These are phyloP conservation scores for Xerocomellus intermedius DNA, from an alignment of 768 basidiomycete genomes.

Conservation along the genomic window DNA sequence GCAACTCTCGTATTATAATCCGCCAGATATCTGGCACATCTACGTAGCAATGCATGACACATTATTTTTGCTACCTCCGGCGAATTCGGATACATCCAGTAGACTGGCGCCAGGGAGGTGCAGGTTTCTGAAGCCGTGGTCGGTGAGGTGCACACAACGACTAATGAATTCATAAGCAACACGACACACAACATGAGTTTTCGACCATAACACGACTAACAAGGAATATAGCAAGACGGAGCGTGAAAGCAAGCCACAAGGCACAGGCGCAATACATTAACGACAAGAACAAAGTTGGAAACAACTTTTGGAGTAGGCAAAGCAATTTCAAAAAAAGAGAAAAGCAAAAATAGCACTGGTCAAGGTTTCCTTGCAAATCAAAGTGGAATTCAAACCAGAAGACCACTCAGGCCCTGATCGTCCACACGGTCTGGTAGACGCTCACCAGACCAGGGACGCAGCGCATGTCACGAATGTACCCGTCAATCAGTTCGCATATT, in stretches of 20 bases:
- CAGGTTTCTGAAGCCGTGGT: too few relatives aligned
- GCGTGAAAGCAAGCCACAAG: neutral
- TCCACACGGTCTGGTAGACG: slow-evolving; percentile 51
- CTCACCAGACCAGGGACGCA: slow-evolving; percentile 46
- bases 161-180: neutral
- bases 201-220: neutral
- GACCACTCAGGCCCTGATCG: slow-evolving; percentile 28
- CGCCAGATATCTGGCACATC: too few relatives aligned
- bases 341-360: neutral
- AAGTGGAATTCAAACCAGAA: neutral
- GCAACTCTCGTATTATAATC: too few relatives aligned
- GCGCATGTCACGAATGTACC: slow-evolving; percentile 47
- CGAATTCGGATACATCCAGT: too few relatives aligned
- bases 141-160: neutral
- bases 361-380: neutral
- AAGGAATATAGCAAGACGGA: neutral
- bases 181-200: neutral
- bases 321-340: neutral
- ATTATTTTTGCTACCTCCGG: too few relatives aligned
- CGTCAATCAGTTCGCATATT: slow-evolving; percentile 40
- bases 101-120: too few relatives aligned
- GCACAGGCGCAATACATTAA: neutral
- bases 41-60: too few relatives aligned
- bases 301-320: neutral
- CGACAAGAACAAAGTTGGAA: neutral